Base-by-base conservation (phyloP, 148 eudicot species). In the Spergularia bocconei region DNA sequence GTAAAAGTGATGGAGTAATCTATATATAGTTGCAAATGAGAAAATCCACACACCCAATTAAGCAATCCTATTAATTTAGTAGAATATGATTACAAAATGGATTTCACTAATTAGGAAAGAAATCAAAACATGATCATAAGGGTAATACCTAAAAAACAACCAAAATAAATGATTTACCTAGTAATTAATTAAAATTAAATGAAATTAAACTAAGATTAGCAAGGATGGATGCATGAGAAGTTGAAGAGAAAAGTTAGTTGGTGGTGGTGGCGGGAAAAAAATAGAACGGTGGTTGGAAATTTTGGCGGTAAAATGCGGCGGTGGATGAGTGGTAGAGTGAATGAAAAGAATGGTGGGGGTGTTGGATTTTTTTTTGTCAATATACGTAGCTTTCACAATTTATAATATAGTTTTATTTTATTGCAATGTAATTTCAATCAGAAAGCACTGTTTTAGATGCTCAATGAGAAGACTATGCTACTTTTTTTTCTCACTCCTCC, bases 401-500 rank as follows among this genome's bases (percentile, higher is more conserved):
- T 17, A 57, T 29, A 41, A 41, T 41, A 5, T 41, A 41, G 0
- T 41, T 41, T 41, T 6, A 4, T 29, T 29, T 29, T 29, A 0
- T 29, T 29, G 36, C 3, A 29, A 29, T 44, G 48, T 44, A 21
- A 50, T 13, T 23, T 53, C 57, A 53, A 52, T 69, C 54, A n/a
- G 8, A 69, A 69, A 52, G 64, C 52, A 59, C 57, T 57, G 47
- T 63, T 65, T 69, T 74, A 48, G 69, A 69, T 69, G 72, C 72
- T 69, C 53, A 29, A 17, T 15, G 12, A 23, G 14, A 16, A 44
- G 48, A 44, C 48, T 44, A 44, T 44, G 33, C 21, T 58, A 29
- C 2, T 67, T 11, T 33, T 77, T 71, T 71, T 71, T 71, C 51
- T 78, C 72, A n/a, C 77, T 66, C 72, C 56, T 73, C 20, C 79